Evolutionary conservation across 2,329 filamentous ascomycete species (phyloP).

Genomic region (Canariomyces notabilis): DNA sequence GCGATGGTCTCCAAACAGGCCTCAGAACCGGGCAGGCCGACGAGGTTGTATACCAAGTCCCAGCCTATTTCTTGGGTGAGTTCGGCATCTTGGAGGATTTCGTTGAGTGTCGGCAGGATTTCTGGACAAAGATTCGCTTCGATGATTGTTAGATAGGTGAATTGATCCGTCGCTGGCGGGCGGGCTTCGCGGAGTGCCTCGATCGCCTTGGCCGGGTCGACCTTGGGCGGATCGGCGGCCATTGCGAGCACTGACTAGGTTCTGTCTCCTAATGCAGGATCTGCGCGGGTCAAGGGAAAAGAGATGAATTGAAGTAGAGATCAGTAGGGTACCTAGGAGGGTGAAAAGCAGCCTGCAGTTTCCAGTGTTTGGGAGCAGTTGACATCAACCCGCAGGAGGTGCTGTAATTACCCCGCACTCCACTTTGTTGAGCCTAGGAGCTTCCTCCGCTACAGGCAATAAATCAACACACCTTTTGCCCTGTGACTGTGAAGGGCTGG

Average conservation of each 20-base stretch:
- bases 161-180: conserved; percentile 55
- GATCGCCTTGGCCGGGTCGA: conserved; percentile 36
- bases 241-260: conserved; percentile 7
- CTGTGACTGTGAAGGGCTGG: neutral
- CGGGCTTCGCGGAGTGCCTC: conserved; percentile 44
- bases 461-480: too few relatives aligned
- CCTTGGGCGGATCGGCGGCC: conserved; percentile 14
- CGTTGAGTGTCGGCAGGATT: conserved; percentile 61
- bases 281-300: neutral
- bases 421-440: neutral
- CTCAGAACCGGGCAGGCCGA: conserved; percentile 63
- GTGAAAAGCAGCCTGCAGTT: neutral
- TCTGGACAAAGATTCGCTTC: conserved; percentile 66
- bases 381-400: neutral
- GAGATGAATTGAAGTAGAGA: neutral
- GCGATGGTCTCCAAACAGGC: conserved; percentile 69
- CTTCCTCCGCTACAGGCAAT: neutral
- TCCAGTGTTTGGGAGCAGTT: neutral
- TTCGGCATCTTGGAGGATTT: conserved; percentile 55
- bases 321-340: neutral
- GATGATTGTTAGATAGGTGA: conserved; percentile 74
- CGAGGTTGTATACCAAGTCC: conserved; percentile 73
- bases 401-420: conserved; percentile 1
- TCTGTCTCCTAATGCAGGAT: neutral
- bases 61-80: conserved; percentile 75